Conservation (phyloP, 345 rosid genomes). For the Euclidium syriacum region DNA sequence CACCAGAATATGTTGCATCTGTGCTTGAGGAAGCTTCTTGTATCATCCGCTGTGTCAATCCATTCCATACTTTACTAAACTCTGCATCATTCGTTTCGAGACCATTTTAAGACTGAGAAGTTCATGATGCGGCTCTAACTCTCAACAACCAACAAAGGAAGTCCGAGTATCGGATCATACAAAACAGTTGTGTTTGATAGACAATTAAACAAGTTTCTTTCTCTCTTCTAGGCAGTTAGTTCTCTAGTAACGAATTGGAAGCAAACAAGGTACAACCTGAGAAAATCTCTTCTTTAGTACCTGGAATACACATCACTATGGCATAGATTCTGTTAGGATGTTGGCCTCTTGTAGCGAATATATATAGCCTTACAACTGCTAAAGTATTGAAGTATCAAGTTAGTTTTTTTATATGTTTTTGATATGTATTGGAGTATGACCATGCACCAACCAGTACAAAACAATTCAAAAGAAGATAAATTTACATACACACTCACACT, state of each 20-base stretch:
- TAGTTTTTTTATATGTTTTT: too few relatives aligned
- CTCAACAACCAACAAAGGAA: background rate
- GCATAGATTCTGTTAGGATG: conserved; percentile 20
- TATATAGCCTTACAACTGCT: too few relatives aligned
- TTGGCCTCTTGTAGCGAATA: background rate
- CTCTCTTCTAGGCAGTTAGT: conserved; percentile 13
- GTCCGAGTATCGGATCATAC: conserved; percentile 31
- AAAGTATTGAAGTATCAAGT: too few relatives aligned
- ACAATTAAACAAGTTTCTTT: background rate
- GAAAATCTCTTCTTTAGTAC: conserved; percentile 2
- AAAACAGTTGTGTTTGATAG: background rate
- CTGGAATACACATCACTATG: conserved; percentile 11
- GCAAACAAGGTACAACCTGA: conserved; percentile 16
- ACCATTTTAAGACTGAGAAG: background rate
- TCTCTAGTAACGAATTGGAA: background rate
- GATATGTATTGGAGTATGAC: too few relatives aligned
- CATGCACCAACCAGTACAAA: too few relatives aligned
- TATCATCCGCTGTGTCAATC: background rate
- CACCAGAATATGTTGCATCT: background rate
- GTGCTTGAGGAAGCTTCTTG: background rate
- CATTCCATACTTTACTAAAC: conserved; percentile 12
- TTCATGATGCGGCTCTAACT: background rate
- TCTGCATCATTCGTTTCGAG: background rate
- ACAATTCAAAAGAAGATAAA: too few relatives aligned
- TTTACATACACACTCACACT: too few relatives aligned